These are phyloP conservation scores for Nitzschia putrida DNA, from an alignment of 108 stramenopile genomes.

Conservation along the genomic window DNA sequence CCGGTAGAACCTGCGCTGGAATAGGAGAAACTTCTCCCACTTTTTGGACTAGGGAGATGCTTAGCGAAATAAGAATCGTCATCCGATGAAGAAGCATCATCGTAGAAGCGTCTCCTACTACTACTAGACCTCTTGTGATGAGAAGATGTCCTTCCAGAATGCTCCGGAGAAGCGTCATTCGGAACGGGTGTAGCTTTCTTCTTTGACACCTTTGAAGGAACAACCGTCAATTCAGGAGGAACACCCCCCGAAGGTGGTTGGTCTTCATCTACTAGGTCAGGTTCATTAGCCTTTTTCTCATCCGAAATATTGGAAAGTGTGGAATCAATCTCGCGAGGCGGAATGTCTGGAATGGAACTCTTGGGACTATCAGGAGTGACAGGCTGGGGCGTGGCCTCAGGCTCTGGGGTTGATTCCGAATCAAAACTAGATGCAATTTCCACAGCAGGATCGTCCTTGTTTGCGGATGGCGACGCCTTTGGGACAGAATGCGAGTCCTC, in stretches of 20 bases:
- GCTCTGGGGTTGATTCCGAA: constrained; percentile 6
- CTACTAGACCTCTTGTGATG: neutral
- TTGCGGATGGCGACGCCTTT: neutral
- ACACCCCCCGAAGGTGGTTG: too few species aligned
- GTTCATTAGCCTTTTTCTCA: constrained; percentile 10
- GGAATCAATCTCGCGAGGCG: neutral
- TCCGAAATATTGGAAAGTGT: neutral
- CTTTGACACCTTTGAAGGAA: too few species aligned
- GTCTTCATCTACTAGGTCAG: neutral
- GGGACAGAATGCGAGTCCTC: neutral
- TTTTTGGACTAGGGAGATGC: constrained; percentile 51
- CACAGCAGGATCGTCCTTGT: constrained; percentile 1
- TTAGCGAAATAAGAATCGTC: constrained; percentile 59
- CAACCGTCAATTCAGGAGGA: too few species aligned
- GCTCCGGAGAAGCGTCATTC: too few species aligned
- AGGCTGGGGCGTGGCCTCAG: constrained; percentile 8
- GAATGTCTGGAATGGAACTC: neutral
- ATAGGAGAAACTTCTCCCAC: constrained; percentile 38
- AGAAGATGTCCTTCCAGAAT: too few species aligned
- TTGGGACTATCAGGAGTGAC: constrained; percentile 22
- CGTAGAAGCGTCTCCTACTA: constrained; percentile 7
- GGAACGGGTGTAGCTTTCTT: too few species aligned
- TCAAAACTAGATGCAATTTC: constrained; percentile 3
- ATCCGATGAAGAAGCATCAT: constrained; percentile 44
- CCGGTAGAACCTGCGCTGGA: constrained; percentile 38